Percentiles rank a stretch among this genome's conserved stretches.
phyloP scores from a whole-genome alignment of 305 asterid species.

The Solanum hybrid region DNA sequence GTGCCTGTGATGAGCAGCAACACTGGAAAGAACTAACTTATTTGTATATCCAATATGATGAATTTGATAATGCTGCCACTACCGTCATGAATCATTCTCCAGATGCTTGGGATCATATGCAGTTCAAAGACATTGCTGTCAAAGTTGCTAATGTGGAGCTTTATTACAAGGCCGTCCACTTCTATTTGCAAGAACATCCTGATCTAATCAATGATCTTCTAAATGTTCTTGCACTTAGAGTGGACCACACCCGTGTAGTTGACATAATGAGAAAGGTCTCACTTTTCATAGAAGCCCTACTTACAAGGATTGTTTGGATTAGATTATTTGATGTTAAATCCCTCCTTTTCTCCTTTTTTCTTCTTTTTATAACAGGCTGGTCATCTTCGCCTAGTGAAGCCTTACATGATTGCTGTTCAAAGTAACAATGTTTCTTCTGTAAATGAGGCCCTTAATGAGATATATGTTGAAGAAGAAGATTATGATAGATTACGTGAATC shows the following conservation, averaged over 20 bases:
- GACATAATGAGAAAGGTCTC: slow-evolving; percentile 95
- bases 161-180: slow-evolving; percentile 98
- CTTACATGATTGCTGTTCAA: slow-evolving; percentile 99
- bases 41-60: slow-evolving; percentile 89
- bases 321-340: neutral
- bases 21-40: slow-evolving; percentile 98
- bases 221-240: slow-evolving; percentile 96
- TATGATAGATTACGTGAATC: slow-evolving; percentile 93
- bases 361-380: slow-evolving; percentile 58
- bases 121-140: slow-evolving; percentile 87
- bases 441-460: slow-evolving; percentile 94
- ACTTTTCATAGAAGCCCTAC: slow-evolving; percentile 6
- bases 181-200: slow-evolving; percentile 97
- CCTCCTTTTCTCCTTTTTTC: slow-evolving; percentile 1
- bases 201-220: slow-evolving; percentile 93
- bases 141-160: slow-evolving; percentile 98
- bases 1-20: slow-evolving; percentile 99
- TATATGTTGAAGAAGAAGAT: slow-evolving; percentile 96
- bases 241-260: slow-evolving; percentile 97
- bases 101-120: slow-evolving; percentile 99
- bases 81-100: slow-evolving; percentile 99
- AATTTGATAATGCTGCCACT: slow-evolving; percentile 98
- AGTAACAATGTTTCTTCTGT: slow-evolving; percentile 95
- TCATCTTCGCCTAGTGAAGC: slow-evolving; percentile 86
- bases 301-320: slow-evolving; percentile 6